Evolutionary conservation across 2,329 filamentous ascomycete genomes (phyloP).

Genomic region (Apiospora phragmitis): DNA sequence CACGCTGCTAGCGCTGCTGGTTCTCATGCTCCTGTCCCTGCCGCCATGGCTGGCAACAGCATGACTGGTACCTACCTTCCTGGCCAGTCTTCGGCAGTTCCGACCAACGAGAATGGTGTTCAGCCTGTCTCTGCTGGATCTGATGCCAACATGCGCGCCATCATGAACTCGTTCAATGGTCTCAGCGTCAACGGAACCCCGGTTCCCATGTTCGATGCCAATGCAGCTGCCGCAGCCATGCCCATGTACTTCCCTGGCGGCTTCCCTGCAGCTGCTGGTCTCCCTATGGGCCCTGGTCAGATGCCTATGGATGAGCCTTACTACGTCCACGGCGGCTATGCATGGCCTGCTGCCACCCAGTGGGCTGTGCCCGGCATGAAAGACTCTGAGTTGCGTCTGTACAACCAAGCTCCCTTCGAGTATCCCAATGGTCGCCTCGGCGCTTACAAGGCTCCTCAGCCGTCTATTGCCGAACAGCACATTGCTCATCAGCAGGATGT

Average conservation of each 20-base stretch:
- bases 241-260: slow-evolving; percentile 22
- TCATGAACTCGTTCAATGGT: slow-evolving; percentile 32
- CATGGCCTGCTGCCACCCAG: slow-evolving; percentile 11
- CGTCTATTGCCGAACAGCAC: slow-evolving; percentile 53
- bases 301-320: background rate
- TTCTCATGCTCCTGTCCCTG: slow-evolving; percentile 23
- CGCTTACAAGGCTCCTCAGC: slow-evolving; percentile 40
- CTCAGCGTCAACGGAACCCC: slow-evolving; percentile 33
- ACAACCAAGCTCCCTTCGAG: background rate
- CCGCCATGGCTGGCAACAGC: slow-evolving; percentile 18
- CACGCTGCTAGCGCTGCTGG: slow-evolving; percentile 20
- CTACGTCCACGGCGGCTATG: slow-evolving; percentile 5
- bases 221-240: slow-evolving; percentile 32
- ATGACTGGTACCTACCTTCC: slow-evolving; percentile 23
- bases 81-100: slow-evolving; percentile 20
- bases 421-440: slow-evolving; percentile 24
- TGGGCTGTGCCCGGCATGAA: background rate
- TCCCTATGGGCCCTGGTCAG: slow-evolving; percentile 8
- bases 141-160: slow-evolving; percentile 25
- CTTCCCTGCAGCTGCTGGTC: background rate
- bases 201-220: slow-evolving; percentile 29
- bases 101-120: slow-evolving; percentile 23
- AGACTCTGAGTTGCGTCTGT: slow-evolving; percentile 5
- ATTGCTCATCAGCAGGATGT: slow-evolving; percentile 54
- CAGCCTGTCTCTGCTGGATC: slow-evolving; percentile 22